phyloP scores from a whole-genome alignment of 768 basidiomycete species.

The Hortiboletus campestris region DNA sequence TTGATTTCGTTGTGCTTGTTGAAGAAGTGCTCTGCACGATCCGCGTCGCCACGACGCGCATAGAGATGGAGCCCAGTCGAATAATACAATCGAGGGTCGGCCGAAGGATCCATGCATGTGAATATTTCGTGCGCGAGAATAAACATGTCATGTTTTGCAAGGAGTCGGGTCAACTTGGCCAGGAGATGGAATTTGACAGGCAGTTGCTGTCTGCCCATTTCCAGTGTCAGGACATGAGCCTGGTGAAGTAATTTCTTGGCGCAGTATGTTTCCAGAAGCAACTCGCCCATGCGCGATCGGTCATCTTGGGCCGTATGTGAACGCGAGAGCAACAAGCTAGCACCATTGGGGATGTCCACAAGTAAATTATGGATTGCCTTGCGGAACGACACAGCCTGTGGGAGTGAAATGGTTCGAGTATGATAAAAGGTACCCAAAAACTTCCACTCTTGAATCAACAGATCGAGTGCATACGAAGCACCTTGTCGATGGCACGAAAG shows the following conservation, averaged over 20 bases:
- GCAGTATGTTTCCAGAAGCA: slow-evolving; percentile 44
- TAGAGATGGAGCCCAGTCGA: slow-evolving; percentile 52
- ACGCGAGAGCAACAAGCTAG: slow-evolving; percentile 20
- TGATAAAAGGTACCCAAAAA: slow-evolving; percentile 27
- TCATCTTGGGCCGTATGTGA: slow-evolving; percentile 26
- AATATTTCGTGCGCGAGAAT: slow-evolving; percentile 46
- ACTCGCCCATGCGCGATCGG: slow-evolving; percentile 33
- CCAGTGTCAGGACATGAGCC: slow-evolving; percentile 40
- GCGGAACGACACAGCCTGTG: slow-evolving; percentile 29
- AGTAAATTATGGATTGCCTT: slow-evolving; percentile 26
- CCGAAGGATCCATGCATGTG: slow-evolving; percentile 26
- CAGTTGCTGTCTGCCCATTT: slow-evolving; percentile 39
- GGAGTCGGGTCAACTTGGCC: slow-evolving; percentile 39
- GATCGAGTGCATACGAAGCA: slow-evolving; percentile 35
- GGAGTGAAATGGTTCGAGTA: not conserved
- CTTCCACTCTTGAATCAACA: slow-evolving; percentile 41
- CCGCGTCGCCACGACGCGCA: slow-evolving; percentile 50
- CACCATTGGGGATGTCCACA: slow-evolving; percentile 34
- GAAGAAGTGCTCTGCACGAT: slow-evolving; percentile 45
- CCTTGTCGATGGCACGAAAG: slow-evolving; percentile 36
- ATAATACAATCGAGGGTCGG: slow-evolving; percentile 23
- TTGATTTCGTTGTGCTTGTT: slow-evolving; percentile 31
- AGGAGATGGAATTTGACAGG: slow-evolving; percentile 28
- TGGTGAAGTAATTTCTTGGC: slow-evolving; percentile 31
- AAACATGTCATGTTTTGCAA: slow-evolving; percentile 40